phyloP scores from a whole-genome alignment of 345 rosid genomes.

The Combretum micranthum region DNA sequence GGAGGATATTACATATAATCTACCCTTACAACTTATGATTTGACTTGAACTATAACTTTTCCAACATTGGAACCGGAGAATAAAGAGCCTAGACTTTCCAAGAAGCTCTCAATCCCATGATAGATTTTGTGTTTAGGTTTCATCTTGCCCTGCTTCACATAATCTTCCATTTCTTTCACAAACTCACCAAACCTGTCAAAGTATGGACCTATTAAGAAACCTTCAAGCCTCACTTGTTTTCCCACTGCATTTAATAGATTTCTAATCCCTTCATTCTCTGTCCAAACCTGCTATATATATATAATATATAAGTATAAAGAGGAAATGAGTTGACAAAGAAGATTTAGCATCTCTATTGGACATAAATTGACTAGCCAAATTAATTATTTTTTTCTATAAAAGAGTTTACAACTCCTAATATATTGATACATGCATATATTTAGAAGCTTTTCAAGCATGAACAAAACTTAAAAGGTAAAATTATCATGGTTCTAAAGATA shows the following conservation, averaged over 20 bases:
- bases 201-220: constrained; percentile 26
- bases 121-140: constrained; percentile 18
- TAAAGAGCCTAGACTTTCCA: constrained; percentile 30
- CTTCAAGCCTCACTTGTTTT: constrained; percentile 44
- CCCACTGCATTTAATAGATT: constrained; percentile 38
- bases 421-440: too few relatives aligned
- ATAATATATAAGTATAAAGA: too few relatives aligned
- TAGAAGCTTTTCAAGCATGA: too few relatives aligned
- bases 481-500: too few relatives aligned
- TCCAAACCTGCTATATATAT: constrained; percentile 40
- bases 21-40: background rate
- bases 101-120: constrained; percentile 32
- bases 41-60: constrained; percentile 32
- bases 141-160: constrained; percentile 25
- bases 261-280: constrained; percentile 34
- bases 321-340: too few relatives aligned
- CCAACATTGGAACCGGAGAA: constrained; percentile 34
- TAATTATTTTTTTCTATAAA: too few relatives aligned
- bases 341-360: too few relatives aligned
- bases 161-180: constrained; percentile 21
- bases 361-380: too few relatives aligned
- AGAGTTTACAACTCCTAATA: too few relatives aligned
- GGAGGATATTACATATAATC: too few relatives aligned
- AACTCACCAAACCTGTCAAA: constrained; percentile 25
- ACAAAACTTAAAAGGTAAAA: too few relatives aligned